A percentile compares a stretch with the other conserved stretches of the same genome.
Conservation (phyloP, 2,329 filamentous ascomycete genomes). For the Parastagonospora avenae region DNA sequence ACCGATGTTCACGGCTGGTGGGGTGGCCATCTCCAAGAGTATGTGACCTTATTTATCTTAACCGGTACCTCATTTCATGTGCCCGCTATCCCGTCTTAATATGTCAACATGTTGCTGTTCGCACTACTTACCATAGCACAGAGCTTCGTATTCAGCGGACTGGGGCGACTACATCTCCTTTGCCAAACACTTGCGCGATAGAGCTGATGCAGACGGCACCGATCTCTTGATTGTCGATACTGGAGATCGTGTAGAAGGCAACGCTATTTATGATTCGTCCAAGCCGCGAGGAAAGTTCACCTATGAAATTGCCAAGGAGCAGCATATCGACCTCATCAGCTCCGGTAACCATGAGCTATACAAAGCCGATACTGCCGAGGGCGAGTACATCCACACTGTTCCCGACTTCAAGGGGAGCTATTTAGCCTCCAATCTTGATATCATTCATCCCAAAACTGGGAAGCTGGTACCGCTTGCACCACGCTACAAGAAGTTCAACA, state of each 20-base stretch:
- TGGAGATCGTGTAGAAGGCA: constrained; percentile 90
- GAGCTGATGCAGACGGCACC: constrained; percentile 76
- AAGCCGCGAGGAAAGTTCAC: constrained; percentile 86
- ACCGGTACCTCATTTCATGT: not conserved
- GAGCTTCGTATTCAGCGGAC: constrained; percentile 89
- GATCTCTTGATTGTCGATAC: constrained; percentile 96
- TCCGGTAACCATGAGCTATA: constrained; percentile 97
- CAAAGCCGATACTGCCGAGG: constrained; percentile 74
- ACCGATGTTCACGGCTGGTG: constrained; percentile 97
- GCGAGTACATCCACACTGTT: constrained; percentile 79
- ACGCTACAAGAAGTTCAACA: constrained; percentile 87
- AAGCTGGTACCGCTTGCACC: constrained; percentile 76
- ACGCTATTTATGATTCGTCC: constrained; percentile 91
- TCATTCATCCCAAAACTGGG: constrained; percentile 73
- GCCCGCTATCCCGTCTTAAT: not conserved
- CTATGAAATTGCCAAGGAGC: constrained; percentile 83
- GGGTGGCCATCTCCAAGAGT: constrained; percentile 90
- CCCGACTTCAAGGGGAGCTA: constrained; percentile 82
- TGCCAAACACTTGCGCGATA: constrained; percentile 76
- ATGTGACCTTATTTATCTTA: constrained; percentile 34
- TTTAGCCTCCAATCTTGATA: constrained; percentile 91
- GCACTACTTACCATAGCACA: constrained; percentile 40
- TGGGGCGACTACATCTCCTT: constrained; percentile 99
- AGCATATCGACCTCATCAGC: constrained; percentile 81
- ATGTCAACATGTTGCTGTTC: not conserved